A percentile compares a stretch with the other conserved stretches of the same genome.
Conservation (phyloP, 164 flowering plant species). For the Chimonanthus praecox region DNA sequence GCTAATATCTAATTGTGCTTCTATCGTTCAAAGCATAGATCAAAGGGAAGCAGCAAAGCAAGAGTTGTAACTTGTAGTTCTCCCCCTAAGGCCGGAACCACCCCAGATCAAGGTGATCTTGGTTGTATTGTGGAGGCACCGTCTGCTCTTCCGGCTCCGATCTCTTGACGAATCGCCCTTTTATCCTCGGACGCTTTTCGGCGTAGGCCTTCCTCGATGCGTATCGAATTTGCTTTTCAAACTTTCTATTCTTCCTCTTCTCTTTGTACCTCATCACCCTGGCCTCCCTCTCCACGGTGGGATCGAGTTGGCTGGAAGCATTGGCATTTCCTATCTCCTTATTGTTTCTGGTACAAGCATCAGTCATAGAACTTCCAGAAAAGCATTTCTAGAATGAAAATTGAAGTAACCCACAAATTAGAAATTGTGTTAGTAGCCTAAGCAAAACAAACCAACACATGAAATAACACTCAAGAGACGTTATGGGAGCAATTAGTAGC, state of each 20-base stretch:
- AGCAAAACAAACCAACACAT: background rate
- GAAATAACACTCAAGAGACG: background rate
- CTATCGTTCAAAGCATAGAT: background rate
- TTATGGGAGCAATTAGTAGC: background rate
- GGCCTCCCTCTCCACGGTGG: conserved; percentile 23
- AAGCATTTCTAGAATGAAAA: background rate
- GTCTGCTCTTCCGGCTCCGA: background rate
- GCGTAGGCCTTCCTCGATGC: conserved; percentile 32
- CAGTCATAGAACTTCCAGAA: background rate
- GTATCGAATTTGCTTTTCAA: conserved; percentile 26
- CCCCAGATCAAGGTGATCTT: background rate
- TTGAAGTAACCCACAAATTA: background rate
- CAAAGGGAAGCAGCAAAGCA: background rate
- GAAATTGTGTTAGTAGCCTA: background rate
- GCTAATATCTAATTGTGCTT: background rate
- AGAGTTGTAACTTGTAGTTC: background rate
- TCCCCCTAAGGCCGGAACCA: conserved; percentile 1
- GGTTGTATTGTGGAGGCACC: background rate
- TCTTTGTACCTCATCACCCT: conserved; percentile 29
- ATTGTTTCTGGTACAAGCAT: background rate
- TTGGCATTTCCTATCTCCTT: background rate
- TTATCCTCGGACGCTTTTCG: conserved; percentile 26
- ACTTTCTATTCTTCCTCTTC: conserved; percentile 27
- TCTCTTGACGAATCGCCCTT: conserved; percentile 27
- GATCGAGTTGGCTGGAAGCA: background rate